A percentile compares a stretch with the other conserved stretches of the same genome.
Conservation (phyloP, 2,329 filamentous ascomycete genomes). For the Emergomyces orientalis region DNA sequence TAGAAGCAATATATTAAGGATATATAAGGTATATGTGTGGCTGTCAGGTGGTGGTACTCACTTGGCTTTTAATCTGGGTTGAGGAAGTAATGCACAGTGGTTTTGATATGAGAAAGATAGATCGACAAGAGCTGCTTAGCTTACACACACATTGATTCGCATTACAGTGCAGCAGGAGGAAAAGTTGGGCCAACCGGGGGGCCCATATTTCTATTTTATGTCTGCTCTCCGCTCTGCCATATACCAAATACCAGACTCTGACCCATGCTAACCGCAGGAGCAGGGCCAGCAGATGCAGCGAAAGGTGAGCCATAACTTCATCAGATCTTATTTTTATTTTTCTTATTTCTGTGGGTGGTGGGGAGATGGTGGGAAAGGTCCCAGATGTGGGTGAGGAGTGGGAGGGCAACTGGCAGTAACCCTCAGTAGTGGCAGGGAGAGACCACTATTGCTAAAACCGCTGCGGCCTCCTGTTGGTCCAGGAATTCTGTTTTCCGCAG, state of each 20-base stretch:
- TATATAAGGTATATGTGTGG: slow-evolving; percentile 1
- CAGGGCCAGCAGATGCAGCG: slow-evolving; percentile 2
- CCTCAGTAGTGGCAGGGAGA: neutral
- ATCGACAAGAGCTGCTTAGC: slow-evolving; percentile 3
- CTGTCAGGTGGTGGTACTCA: neutral
- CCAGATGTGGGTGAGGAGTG: neutral
- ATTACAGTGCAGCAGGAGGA: neutral
- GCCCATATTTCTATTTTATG: neutral
- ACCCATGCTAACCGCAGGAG: slow-evolving; percentile 2
- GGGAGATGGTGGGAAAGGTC: neutral
- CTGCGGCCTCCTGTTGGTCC: neutral
- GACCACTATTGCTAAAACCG: neutral
- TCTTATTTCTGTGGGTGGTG: neutral
- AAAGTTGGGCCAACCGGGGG: slow-evolving; percentile 1
- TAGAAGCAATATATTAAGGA: slow-evolving; percentile 6
- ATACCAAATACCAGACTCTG: neutral
- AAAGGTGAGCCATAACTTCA: slow-evolving; percentile 3
- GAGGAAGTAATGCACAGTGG: neutral
- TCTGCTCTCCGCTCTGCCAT: neutral
- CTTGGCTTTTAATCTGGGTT: slow-evolving; percentile 1
- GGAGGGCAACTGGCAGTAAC: slow-evolving; percentile 3
- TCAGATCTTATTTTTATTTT: slow-evolving; percentile 1
- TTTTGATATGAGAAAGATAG: slow-evolving; percentile 5
- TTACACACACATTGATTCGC: slow-evolving; percentile 5
- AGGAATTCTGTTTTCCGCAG: neutral